Evolutionary conservation across 1,139 yeast species (phyloP).

Genomic region (Lodderomyces oxycetoniae): DNA sequence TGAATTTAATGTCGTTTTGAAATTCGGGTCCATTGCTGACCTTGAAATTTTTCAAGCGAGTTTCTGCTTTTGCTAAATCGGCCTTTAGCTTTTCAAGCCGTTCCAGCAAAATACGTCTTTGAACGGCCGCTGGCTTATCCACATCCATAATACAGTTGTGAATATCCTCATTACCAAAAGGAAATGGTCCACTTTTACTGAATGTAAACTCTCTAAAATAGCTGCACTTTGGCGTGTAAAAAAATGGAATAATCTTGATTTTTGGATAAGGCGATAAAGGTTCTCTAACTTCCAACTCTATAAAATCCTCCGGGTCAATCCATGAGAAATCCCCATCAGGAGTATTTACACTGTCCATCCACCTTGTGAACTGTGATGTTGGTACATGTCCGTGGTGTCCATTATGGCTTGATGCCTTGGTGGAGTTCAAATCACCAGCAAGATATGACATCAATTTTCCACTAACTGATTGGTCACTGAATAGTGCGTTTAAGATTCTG

Average conservation of each 20-base stretch:
- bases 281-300: slow-evolving; percentile 61
- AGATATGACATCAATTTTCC: slow-evolving; percentile 45
- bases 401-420: slow-evolving; percentile 7
- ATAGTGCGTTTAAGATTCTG: slow-evolving; percentile 63
- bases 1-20: slow-evolving; percentile 26
- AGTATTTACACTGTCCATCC: slow-evolving; percentile 30
- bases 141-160: slow-evolving; percentile 66
- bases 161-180: slow-evolving; percentile 64
- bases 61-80: slow-evolving; percentile 28
- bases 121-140: slow-evolving; percentile 52
- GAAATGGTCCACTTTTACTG: slow-evolving; percentile 47
- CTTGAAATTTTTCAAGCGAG: neutral
- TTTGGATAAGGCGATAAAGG: slow-evolving; percentile 48
- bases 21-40: slow-evolving; percentile 7
- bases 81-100: slow-evolving; percentile 43
- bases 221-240: slow-evolving; percentile 70
- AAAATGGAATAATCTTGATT: slow-evolving; percentile 58
- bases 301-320: slow-evolving; percentile 78
- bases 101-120: slow-evolving; percentile 35
- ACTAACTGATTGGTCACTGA: slow-evolving; percentile 51
- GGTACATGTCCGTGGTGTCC: slow-evolving; percentile 1
- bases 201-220: slow-evolving; percentile 62
- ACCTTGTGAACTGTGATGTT: slow-evolving; percentile 12
- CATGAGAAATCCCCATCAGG: slow-evolving; percentile 55
- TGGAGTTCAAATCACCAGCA: slow-evolving; percentile 21